phyloP scores from a whole-genome alignment of 2,329 filamentous ascomycete species.

The Penicillium sp. region DNA sequence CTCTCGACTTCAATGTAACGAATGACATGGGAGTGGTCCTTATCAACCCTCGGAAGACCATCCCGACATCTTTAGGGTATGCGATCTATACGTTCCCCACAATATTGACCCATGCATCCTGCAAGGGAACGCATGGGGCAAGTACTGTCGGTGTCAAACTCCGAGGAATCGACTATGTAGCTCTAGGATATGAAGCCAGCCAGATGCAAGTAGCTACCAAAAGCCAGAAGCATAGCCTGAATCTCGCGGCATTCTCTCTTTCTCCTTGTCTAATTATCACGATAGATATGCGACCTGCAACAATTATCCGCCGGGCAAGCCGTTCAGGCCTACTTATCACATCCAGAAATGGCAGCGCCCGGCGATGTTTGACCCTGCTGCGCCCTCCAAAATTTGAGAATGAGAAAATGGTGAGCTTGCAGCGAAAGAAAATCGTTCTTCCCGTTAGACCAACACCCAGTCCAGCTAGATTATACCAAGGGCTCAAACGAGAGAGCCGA shows the following conservation, averaged over 20 bases:
- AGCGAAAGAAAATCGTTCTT: not conserved
- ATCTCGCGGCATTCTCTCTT: not conserved
- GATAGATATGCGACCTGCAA: constrained; percentile 17
- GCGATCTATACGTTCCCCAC: constrained; percentile 12
- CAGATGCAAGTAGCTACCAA: constrained; percentile 8
- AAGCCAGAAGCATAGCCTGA: not conserved
- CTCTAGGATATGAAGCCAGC: not conserved
- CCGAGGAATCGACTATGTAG: constrained; percentile 13
- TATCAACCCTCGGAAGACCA: constrained; percentile 20
- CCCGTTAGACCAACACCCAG: not conserved
- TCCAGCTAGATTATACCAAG: constrained; percentile 25
- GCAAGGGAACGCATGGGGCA: not conserved
- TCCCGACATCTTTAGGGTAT: constrained; percentile 14
- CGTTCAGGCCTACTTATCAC: constrained; percentile 8
- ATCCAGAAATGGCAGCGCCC: constrained; percentile 7
- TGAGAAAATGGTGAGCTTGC: constrained; percentile 28
- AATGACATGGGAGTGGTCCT: not conserved
- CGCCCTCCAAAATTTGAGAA: constrained; percentile 33
- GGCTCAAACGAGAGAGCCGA: constrained; percentile 22
- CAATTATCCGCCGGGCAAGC: constrained; percentile 13
- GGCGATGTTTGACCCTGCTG: constrained; percentile 24
- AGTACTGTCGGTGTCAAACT: constrained; percentile 9
- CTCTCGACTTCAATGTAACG: not conserved
- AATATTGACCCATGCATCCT: not conserved
- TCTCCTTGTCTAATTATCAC: not conserved